Percentiles rank a stretch among this genome's conserved stretches.
These are phyloP conservation scores for Xylariaceae sp. DNA, from an alignment of 2,329 filamentous ascomycete genomes.

Conservation along the genomic window DNA sequence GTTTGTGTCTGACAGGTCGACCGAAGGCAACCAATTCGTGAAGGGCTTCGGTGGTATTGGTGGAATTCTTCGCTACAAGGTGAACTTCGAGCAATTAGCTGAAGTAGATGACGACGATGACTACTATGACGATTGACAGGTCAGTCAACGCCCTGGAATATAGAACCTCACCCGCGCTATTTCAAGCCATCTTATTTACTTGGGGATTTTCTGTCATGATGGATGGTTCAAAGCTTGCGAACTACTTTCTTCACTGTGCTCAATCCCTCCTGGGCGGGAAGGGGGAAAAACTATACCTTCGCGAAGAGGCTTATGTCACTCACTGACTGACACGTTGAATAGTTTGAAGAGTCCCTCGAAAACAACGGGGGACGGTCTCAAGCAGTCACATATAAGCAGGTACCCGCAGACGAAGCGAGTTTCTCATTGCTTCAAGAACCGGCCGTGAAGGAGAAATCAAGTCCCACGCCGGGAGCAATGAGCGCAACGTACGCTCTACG, in stretches of 20 bases:
- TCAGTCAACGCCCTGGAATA: constrained; percentile 22
- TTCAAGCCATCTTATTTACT: constrained; percentile 12
- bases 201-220: constrained; percentile 4
- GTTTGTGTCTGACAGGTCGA: constrained; percentile 95
- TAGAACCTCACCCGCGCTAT: constrained; percentile 14
- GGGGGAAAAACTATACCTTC: neutral
- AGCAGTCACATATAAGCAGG: constrained; percentile 43
- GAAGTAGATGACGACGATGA: constrained; percentile 89
- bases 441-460: constrained; percentile 32
- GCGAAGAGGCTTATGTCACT: constrained; percentile 7
- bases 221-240: neutral
- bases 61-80: constrained; percentile 95
- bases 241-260: neutral
- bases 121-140: constrained; percentile 64
- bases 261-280: neutral
- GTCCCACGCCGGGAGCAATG: constrained; percentile 28
- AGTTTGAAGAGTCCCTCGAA: constrained; percentile 67
- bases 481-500: constrained; percentile 38
- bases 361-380: constrained; percentile 78
- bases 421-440: constrained; percentile 40
- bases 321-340: constrained; percentile 69
- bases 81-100: constrained; percentile 98
- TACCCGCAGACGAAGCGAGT: constrained; percentile 35
- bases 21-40: constrained; percentile 98
- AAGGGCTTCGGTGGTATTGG: constrained; percentile 99